phyloP scores from a whole-genome alignment of 1,139 yeast genomes.

The Candida glucosophila region DNA sequence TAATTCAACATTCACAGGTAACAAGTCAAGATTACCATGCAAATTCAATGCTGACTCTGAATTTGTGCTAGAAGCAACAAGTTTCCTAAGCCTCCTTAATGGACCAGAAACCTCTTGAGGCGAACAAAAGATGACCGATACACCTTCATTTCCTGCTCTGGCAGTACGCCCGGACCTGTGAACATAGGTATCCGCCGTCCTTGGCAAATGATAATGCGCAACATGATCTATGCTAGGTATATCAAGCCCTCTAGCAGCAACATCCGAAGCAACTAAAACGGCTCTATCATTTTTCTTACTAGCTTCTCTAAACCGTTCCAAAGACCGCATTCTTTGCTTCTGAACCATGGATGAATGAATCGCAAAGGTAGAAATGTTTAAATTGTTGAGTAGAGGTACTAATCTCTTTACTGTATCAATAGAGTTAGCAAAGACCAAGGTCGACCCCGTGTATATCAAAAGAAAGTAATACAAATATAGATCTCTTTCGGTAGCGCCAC shows the following conservation, averaged over 20 bases:
- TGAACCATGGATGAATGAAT: constrained; percentile 94
- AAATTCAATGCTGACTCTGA: constrained; percentile 7
- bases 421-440: constrained; percentile 87
- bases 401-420: constrained; percentile 88
- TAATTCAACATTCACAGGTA: constrained; percentile 74
- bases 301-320: constrained; percentile 64
- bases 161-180: constrained; percentile 99
- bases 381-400: constrained; percentile 62
- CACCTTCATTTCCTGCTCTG: constrained; percentile 92
- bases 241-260: constrained; percentile 97
- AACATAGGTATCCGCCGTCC: constrained; percentile 89
- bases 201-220: constrained; percentile 90
- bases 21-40: constrained; percentile 53
- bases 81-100: constrained; percentile 59
- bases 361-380: constrained; percentile 67
- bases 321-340: constrained; percentile 77
- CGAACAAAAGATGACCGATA: constrained; percentile 83
- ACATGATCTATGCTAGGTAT: constrained; percentile 89
- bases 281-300: constrained; percentile 46
- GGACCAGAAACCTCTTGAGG: constrained; percentile 94
- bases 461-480: constrained; percentile 82
- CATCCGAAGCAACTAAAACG: constrained; percentile 89
- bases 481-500: constrained; percentile 87
- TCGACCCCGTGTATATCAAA: constrained; percentile 79
- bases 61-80: constrained; percentile 30